A percentile compares a stretch with the other conserved stretches of the same genome.
These are phyloP conservation scores for Cercospora sp. DNA, from an alignment of 2,329 filamentous ascomycete species.

Conservation along the genomic window DNA sequence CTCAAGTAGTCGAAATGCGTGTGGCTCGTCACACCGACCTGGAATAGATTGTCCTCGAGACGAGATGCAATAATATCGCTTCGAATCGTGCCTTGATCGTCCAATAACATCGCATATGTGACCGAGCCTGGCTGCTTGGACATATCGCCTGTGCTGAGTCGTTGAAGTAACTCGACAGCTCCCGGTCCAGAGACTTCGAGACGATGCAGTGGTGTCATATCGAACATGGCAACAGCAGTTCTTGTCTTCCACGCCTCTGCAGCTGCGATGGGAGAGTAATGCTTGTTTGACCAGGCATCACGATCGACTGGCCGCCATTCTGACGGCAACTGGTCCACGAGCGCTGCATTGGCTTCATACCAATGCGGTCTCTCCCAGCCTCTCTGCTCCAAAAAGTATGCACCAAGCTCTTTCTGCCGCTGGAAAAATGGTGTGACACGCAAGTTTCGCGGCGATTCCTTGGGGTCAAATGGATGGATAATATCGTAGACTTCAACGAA, in stretches of 20 bases:
- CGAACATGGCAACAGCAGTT: slow-evolving; percentile 62
- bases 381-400: slow-evolving; percentile 60
- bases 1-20: slow-evolving; percentile 57
- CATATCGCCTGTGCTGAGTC: slow-evolving; percentile 55
- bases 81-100: slow-evolving; percentile 54
- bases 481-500: slow-evolving; percentile 68
- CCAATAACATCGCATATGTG: slow-evolving; percentile 59
- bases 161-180: slow-evolving; percentile 56
- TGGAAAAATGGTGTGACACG: slow-evolving; percentile 60
- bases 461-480: slow-evolving; percentile 60
- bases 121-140: slow-evolving; percentile 51
- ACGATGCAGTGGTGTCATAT: slow-evolving; percentile 61
- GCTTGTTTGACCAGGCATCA: slow-evolving; percentile 59
- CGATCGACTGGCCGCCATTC: slow-evolving; percentile 58
- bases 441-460: slow-evolving; percentile 58
- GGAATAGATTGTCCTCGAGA: slow-evolving; percentile 53
- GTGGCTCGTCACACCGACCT: slow-evolving; percentile 58
- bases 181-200: slow-evolving; percentile 61
- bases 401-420: slow-evolving; percentile 57
- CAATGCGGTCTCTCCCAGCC: slow-evolving; percentile 66
- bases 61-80: slow-evolving; percentile 60
- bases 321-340: slow-evolving; percentile 54
- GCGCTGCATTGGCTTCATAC: slow-evolving; percentile 58
- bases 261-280: slow-evolving; percentile 60
- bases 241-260: slow-evolving; percentile 66